phyloP scores from a whole-genome alignment of 495 filamentous ascomycete species.

The Aspergillus coremiiformis region DNA sequence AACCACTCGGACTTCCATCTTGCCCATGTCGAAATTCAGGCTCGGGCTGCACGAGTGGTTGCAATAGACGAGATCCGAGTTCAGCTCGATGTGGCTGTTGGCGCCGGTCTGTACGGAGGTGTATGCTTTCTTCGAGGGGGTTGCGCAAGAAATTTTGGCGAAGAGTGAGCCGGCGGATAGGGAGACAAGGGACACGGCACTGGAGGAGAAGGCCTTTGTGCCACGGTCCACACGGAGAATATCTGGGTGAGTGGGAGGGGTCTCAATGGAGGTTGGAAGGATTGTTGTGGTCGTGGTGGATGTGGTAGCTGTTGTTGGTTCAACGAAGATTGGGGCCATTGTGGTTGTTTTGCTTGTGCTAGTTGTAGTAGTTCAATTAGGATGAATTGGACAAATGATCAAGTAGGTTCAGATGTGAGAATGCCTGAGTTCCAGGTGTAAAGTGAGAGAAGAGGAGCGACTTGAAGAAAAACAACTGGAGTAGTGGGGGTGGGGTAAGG shows the following conservation, averaged over 20 bases:
- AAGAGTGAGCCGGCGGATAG: constrained; percentile 58
- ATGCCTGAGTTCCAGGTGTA: neutral
- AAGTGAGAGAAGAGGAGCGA: neutral
- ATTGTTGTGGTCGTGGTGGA: constrained; percentile 4
- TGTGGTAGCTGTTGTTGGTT: constrained; percentile 1
- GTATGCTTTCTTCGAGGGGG: constrained; percentile 55
- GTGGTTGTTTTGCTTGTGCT: constrained; percentile 1
- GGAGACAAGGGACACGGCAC: constrained; percentile 52
- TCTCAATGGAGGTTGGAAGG: constrained; percentile 8
- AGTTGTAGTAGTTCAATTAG: neutral
- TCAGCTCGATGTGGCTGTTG: constrained; percentile 61
- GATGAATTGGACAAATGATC: neutral
- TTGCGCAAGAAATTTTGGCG: constrained; percentile 45
- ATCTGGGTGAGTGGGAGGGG: constrained; percentile 30
- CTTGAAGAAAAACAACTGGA: neutral
- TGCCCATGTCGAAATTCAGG: constrained; percentile 61
- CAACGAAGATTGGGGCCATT: constrained; percentile 17
- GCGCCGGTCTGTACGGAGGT: constrained; percentile 59
- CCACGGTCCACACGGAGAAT: constrained; percentile 30
- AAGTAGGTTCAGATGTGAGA: neutral
- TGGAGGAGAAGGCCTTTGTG: constrained; percentile 48
- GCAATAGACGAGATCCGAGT: constrained; percentile 67
- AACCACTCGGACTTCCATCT: constrained; percentile 53
- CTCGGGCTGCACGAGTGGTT: constrained; percentile 68
- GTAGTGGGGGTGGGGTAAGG: neutral